Base-by-base conservation (phyloP, 2,329 filamentous ascomycete species). In the Zasmidium citrigriseum region DNA sequence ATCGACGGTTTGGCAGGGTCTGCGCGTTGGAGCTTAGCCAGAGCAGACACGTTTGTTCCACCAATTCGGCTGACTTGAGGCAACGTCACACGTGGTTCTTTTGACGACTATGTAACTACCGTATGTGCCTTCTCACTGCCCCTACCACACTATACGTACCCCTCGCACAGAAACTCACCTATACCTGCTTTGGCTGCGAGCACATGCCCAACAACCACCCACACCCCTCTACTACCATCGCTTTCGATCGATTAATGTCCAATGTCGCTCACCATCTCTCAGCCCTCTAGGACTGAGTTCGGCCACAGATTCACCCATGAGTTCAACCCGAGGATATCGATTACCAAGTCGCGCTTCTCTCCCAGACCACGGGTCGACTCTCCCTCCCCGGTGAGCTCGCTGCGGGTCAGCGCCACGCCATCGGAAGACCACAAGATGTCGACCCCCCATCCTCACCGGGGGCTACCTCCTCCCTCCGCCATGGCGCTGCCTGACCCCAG, bases 231-330 rank as follows among this genome's bases (percentile, higher is more conserved):
- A 4, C 34, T n/a, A 11, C 34, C 16, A 11, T n/a, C 14, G 14
- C 7, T 4, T 41, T n/a, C 34, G 5, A 41, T 41, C 52, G 25
- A 52, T 38, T 46, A 58, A 60, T 64, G 59, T 66, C 63, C 71
- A 41, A 81, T 80, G 78, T 79, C 79, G 75, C 78, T 81, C 74
- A 81, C 78, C 66, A 74, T 81, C 57, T 76, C 78, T 68, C 77
- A 79, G 71, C 76, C 78, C 69, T 65, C 72, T 64, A 78, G 75
- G 71, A 70, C 73, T 64, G 78, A 79, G 66, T 78, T 80, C 70
- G 77, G 77, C 67, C 73, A 71, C 72, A 78, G 77, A 71, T 71
- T 73, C 71, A 70, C 70, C 64, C 77, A 81, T 81, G 78, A 79
- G 69, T 81, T 77, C 72, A 65, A 64, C 59, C 76, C 77, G 69